Percentiles rank a stretch among this genome's conserved stretches.
Conservation (phyloP, 2,329 filamentous ascomycete species). For the Lasiodiplodia hormozganensis region DNA sequence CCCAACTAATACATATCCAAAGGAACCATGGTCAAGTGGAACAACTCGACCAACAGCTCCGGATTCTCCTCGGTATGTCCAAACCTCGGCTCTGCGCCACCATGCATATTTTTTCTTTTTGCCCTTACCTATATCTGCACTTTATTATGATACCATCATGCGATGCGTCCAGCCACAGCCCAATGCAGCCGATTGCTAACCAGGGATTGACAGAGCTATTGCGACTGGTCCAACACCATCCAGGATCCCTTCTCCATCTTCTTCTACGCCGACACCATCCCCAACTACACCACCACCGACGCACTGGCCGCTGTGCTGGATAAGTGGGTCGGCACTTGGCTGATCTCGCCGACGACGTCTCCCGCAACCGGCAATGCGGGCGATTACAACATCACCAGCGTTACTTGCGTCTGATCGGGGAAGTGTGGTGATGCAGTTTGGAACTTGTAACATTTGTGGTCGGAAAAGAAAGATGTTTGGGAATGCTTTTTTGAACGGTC, state of each 20-base stretch:
- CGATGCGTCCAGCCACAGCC: too few species aligned
- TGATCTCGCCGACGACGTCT: not conserved
- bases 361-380: slow-evolving; percentile 3
- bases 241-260: slow-evolving; percentile 21
- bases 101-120: not conserved
- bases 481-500: too few species aligned
- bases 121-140: not conserved
- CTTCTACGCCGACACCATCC: slow-evolving; percentile 28
- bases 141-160: not conserved
- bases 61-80: slow-evolving; percentile 21
- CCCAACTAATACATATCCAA: not conserved
- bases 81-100: too few species aligned
- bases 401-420: slow-evolving; percentile 2
- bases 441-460: too few species aligned
- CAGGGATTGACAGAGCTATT: slow-evolving; percentile 3
- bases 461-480: too few species aligned
- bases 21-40: slow-evolving; percentile 29
- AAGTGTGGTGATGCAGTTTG: not conserved
- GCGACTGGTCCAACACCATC: slow-evolving; percentile 25
- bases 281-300: slow-evolving; percentile 12
- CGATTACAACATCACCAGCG: slow-evolving; percentile 22
- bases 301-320: slow-evolving; percentile 18
- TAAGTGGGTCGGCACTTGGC: slow-evolving; percentile 24
- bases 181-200: not conserved
- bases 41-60: slow-evolving; percentile 5